phyloP scores from a whole-genome alignment of 2,329 filamentous ascomycete genomes.

The Phaeosphaeriaceae sp. region DNA sequence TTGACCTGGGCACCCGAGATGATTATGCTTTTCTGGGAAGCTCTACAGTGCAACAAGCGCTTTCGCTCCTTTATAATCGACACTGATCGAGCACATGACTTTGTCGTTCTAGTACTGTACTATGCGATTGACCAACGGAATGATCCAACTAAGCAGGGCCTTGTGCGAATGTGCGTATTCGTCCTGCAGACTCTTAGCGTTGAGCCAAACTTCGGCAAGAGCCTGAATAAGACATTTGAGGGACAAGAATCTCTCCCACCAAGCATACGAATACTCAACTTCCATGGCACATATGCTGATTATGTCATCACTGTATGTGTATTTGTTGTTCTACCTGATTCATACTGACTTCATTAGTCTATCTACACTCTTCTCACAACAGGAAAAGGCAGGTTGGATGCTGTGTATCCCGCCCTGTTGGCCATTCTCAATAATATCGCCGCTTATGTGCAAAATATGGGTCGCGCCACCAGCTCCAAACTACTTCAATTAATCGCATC shows the following conservation, averaged over 20 bases:
- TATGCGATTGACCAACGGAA: constrained; percentile 90
- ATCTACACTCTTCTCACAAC: constrained; percentile 91
- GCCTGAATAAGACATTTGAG: constrained; percentile 87
- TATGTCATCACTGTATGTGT: constrained; percentile 81
- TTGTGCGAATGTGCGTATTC: constrained; percentile 98
- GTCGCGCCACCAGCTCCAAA: constrained; percentile 76
- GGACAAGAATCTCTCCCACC: constrained; percentile 85
- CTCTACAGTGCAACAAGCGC: constrained; percentile 94
- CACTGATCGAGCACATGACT: constrained; percentile 90
- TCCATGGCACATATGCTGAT: constrained; percentile 89
- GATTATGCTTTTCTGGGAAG: constrained; percentile 97
- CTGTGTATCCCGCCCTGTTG: constrained; percentile 88
- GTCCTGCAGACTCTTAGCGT: constrained; percentile 93
- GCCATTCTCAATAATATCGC: constrained; percentile 94
- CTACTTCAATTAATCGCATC: constrained; percentile 86
- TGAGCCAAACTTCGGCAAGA: constrained; percentile 86
- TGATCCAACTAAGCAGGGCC: constrained; percentile 85
- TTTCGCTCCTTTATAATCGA: constrained; percentile 98
- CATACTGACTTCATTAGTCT: constrained; percentile 62
- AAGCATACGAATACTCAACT: constrained; percentile 81
- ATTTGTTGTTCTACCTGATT: not conserved
- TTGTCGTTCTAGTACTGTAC: constrained; percentile 87
- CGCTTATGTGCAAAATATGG: constrained; percentile 80
- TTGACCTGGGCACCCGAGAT: constrained; percentile 92
- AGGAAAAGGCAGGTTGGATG: constrained; percentile 87